Evolutionary conservation across 2,329 filamentous ascomycete genomes (phyloP), one percentile per base, ranked within the genome.

Genomic region (Leptographium wingfieldii): DNA sequence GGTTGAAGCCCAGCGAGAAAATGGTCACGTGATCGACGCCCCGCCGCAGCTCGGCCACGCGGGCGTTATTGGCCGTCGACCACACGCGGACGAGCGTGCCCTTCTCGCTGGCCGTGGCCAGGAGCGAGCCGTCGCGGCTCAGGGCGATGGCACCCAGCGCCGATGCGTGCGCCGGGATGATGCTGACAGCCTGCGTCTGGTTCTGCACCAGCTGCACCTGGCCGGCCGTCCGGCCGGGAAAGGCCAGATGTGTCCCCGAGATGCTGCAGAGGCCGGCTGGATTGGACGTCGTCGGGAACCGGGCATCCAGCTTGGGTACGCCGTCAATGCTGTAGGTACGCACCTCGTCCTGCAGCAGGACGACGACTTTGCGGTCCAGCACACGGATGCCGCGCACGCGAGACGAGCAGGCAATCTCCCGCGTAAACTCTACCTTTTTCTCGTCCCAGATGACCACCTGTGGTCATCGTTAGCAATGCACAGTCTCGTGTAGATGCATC

Each of bases 391-490:
- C 88, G 19, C 91, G 82, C 29, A 97, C 84, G 1, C 88, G 83
- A 25, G 89, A 91, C 61, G 89, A 82, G 63, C 92, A 86, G 60
- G 92, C 87, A 66, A 97, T 88, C 63, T 92, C 87, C 16, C 89
- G 79, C 9, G 86, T 84, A 10, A 77, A 73, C 65, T 86, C 87
- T 63, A 87, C 84, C 65, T 88, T 88, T 62, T 83, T 80, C 67
- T 95, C 90, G 71, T 99, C 92, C 92, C 92, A 97, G 67, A 97
- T 88, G 65, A 95, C 85, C 56, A 92, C 80, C 83, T 86, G 60
- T 29, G 59, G 38, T 10, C 14, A 2, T 1, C 14, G 57, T 53
- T 22, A 53, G 48, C 48, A 2, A 16, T 27, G 5, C 5, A 14
- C 46, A 9, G 46, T 25, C 46, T 48, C 14, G 38, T 4, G 38